Conservation (phyloP, 441 rosid genomes). For the Heliophila coronopifolia region DNA sequence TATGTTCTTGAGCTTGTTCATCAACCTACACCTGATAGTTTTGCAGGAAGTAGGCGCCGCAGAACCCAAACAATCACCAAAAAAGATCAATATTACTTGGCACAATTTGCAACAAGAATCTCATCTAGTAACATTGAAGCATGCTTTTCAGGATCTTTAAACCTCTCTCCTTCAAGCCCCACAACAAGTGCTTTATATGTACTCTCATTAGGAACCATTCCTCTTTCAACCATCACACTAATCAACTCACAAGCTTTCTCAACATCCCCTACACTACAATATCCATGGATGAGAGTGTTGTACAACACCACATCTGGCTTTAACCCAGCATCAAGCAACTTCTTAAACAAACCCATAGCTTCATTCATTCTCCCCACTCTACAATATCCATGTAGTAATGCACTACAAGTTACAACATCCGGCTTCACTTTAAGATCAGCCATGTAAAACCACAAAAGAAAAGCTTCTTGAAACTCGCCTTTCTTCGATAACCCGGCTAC, state of each 20-base stretch:
- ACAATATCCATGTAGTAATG: constrained; percentile 41
- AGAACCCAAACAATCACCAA: too few species aligned
- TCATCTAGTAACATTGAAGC: constrained; percentile 35
- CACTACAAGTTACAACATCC: constrained; percentile 41
- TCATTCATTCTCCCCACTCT: constrained; percentile 33
- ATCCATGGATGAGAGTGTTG: constrained; percentile 43
- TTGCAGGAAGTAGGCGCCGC: too few species aligned
- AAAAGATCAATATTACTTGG: too few species aligned
- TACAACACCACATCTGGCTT: constrained; percentile 42
- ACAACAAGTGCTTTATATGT: constrained; percentile 35
- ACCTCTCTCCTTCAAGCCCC: constrained; percentile 30
- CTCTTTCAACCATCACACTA: constrained; percentile 33
- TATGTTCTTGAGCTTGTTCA: too few species aligned
- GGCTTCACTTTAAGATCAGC: constrained; percentile 34
- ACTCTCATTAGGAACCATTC: constrained; percentile 34
- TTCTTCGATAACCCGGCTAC: constrained; percentile 37
- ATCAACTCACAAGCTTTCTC: constrained; percentile 37
- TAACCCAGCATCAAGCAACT: constrained; percentile 36
- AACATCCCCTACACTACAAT: constrained; percentile 31
- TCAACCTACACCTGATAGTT: too few species aligned
- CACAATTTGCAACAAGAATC: too few species aligned
- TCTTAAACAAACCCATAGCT: constrained; percentile 32
- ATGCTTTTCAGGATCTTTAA: constrained; percentile 24
- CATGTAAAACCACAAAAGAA: constrained; percentile 41
- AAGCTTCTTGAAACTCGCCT: constrained; percentile 40